Evolutionary conservation across 2,329 filamentous ascomycete genomes (phyloP), one percentile per base, ranked within the genome.

Genomic region (Coniella lustricola): DNA sequence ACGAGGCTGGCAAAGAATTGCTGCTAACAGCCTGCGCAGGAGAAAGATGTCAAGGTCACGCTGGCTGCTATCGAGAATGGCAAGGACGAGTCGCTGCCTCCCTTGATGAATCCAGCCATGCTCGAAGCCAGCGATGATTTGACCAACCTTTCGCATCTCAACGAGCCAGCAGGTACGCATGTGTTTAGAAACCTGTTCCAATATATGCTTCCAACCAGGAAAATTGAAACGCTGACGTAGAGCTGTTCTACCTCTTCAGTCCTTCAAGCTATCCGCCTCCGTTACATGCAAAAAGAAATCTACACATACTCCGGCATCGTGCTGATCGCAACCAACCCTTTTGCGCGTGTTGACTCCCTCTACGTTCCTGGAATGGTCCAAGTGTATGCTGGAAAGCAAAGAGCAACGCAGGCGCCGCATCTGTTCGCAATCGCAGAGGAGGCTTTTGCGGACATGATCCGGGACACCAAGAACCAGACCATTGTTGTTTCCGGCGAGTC

Each of bases 291-390:
- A 68, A 97, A 97, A 71, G 93, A 98, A 68, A 98, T 98, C 62
- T 98, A 98, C 76, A 98, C 93, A 63, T 98, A 98, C 74, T 95
- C 89, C 66, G 93, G 93, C 64, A 97, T 98, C 63, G 93, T 98
- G 56, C 77, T 98, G 59, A 98, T 98, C 72, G 93, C 93, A 55
- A 95, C 93, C 55, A 98, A 98, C 71, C 93, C 93, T 18, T 98
- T 98, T 63, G 93, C 94, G 46, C 81, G 93, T 56, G 90, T 98
- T 57, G 93, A 98, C 67, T 98, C 93, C 36, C 82, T 98, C 62
- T 98, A 98, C 69, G 93, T 98, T 10, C 90, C 91, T 16, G 93
- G 93, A 57, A 98, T 98, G 91, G 90, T 98, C n/a, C 93, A 98
- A 68, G 90, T 97, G 34, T 98, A 98, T 70, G 90, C 93, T 49